Evolutionary conservation across 345 rosid species (phyloP).

Genomic region (Pistacia atlantica): DNA sequence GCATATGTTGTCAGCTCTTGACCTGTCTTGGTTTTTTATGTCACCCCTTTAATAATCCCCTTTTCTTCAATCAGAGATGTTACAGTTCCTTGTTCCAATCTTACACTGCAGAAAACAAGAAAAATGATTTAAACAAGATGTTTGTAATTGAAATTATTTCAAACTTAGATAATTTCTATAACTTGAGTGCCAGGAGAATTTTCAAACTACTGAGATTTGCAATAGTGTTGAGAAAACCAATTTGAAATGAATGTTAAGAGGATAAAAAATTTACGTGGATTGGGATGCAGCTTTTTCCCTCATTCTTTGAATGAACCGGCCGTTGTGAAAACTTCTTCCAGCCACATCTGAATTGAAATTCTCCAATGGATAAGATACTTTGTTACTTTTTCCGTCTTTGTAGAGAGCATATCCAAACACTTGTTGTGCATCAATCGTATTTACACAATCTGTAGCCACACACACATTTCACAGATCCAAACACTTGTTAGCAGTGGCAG

Average conservation of each 20-base stretch:
- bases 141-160: too few species aligned
- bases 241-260: background rate
- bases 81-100: constrained; percentile 10
- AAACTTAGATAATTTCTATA: too few species aligned
- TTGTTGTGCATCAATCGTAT: constrained; percentile 4
- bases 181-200: too few species aligned
- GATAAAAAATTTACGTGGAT: background rate
- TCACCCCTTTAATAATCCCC: constrained; percentile 10
- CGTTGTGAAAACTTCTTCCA: constrained; percentile 2
- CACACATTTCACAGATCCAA: background rate
- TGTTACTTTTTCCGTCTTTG: background rate
- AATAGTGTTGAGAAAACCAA: background rate
- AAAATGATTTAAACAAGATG: too few species aligned
- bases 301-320: constrained; percentile 2
- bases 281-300: background rate
- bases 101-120: background rate
- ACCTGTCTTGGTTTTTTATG: constrained; percentile 2
- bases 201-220: too few species aligned
- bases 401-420: constrained; percentile 1
- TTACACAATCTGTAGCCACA: constrained; percentile 6
- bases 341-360: constrained; percentile 9
- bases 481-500: too few species aligned
- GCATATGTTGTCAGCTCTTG: background rate
- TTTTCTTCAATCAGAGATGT: constrained; percentile 6
- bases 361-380: background rate